Base-by-base conservation (phyloP, 2,329 filamentous ascomycete species). In the Stachybotrys elegans region DNA sequence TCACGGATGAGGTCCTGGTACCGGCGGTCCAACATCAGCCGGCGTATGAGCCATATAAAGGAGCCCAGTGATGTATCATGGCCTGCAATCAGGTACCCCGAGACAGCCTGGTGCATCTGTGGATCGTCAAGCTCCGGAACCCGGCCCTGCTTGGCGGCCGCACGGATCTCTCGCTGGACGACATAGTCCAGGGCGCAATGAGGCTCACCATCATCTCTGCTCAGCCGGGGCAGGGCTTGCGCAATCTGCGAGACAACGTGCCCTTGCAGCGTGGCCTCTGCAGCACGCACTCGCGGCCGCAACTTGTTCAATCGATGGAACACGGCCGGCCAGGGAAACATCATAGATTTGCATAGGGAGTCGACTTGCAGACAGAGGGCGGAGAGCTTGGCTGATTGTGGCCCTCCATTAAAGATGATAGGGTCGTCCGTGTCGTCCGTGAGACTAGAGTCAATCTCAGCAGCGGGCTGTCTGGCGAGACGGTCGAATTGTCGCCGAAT, bases 181-280 rank as follows among this genome's bases (percentile, higher is more conserved):
- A 63, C 53, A 39, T 59, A 48, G 47, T 64, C 60, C 31, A 51
- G 36, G 4, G 46, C 50, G 19, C 40, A 46, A 14, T 17, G n/a
- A 19, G 25, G 34, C 13, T 13, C 16, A 19, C 25, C 31, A 6
- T 19, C 13, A n/a, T 23, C 29, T 14, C 17, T 45, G 48, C 19
- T 16, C 5, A 16, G 5, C 13, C 9, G 7, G 31, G n/a, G 8
- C 8, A 17, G 13, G 7, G n/a, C 7, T 7, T 8, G 8, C n/a
- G n/a, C n/a, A n/a, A 35, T 16, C n/a, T 35, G 31, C n/a, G 31
- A 9, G n/a, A 6, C 31, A 16, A 35, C n/a, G n/a, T 35, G n/a
- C 7, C 13, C 31, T 7, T 35, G 31, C 14, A 35, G 31, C 7
- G 31, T 35, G 6, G 8, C 13, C 8, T 17, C 8, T 13, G 31